phyloP scores from a whole-genome alignment of 306 rosid genomes.

The Rosa rugosa region DNA sequence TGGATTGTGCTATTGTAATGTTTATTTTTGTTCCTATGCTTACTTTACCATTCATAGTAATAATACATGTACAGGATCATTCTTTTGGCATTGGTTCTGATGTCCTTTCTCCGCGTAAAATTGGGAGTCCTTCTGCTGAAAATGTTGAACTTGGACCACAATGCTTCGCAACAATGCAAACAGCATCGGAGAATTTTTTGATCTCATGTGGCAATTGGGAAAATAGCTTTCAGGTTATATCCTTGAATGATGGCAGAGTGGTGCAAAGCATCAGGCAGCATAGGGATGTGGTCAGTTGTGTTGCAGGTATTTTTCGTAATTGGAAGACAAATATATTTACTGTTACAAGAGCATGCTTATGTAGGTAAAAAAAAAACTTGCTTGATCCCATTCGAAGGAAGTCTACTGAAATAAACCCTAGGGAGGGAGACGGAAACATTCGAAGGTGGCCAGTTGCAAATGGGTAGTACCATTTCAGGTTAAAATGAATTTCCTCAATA shows the following conservation, averaged over 20 bases:
- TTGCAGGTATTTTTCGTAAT: constrained; percentile 69
- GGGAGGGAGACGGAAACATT: background rate
- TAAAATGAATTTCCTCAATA: background rate
- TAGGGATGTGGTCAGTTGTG: constrained; percentile 95
- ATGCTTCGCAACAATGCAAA: constrained; percentile 85
- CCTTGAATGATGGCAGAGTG: constrained; percentile 85
- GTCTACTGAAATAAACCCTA: background rate
- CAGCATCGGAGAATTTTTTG: constrained; percentile 72
- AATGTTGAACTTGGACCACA: constrained; percentile 83
- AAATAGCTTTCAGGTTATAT: constrained; percentile 94
- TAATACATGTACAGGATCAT: constrained; percentile 66
- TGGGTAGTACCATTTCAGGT: background rate
- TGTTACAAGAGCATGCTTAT: background rate
- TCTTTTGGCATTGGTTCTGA: constrained; percentile 91
- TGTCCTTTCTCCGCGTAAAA: constrained; percentile 74
- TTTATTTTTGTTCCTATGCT: constrained; percentile 11
- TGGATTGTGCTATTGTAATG: constrained; percentile 11
- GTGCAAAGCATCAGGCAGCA: constrained; percentile 97
- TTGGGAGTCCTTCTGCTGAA: constrained; percentile 90
- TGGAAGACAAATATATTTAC: background rate
- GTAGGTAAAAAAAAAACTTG: background rate
- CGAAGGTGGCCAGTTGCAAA: background rate
- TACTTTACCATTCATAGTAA: constrained; percentile 21
- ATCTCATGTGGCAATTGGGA: constrained; percentile 98
- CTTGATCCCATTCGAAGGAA: background rate